A percentile compares a stretch with the other conserved stretches of the same genome.
These are phyloP conservation scores for Scleromitrula shiraiana DNA, from an alignment of 2,329 filamentous ascomycete species.

Conservation along the genomic window DNA sequence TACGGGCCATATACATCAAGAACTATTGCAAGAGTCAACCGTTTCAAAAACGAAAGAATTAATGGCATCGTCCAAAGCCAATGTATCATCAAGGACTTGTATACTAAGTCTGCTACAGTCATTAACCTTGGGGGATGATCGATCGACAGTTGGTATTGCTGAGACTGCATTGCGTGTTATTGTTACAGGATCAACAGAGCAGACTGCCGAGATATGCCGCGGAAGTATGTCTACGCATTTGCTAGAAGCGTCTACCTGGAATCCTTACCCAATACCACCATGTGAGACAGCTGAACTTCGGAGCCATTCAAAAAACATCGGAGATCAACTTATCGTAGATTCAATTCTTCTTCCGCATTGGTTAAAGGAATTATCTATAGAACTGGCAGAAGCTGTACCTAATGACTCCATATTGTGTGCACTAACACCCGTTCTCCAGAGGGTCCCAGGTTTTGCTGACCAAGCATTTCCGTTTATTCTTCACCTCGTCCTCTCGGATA, in stretches of 20 bases:
- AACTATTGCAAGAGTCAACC: slow-evolving; percentile 52
- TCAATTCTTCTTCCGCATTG: slow-evolving; percentile 44
- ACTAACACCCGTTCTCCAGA: slow-evolving; percentile 56
- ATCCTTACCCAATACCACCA: slow-evolving; percentile 44
- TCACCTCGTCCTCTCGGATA: slow-evolving; percentile 69
- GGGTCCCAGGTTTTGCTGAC: slow-evolving; percentile 62
- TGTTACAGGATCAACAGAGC: slow-evolving; percentile 36
- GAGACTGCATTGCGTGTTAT: slow-evolving; percentile 52
- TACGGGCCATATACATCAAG: slow-evolving; percentile 58
- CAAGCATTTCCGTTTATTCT: slow-evolving; percentile 75
- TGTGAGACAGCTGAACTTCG: slow-evolving; percentile 35
- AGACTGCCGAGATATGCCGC: slow-evolving; percentile 43
- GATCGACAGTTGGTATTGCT: slow-evolving; percentile 48
- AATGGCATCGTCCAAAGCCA: slow-evolving; percentile 21
- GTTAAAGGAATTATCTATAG: slow-evolving; percentile 53
- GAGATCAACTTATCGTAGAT: slow-evolving; percentile 10
- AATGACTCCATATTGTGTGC: slow-evolving; percentile 62
- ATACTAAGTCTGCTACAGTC: slow-evolving; percentile 55
- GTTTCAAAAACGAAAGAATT: slow-evolving; percentile 39
- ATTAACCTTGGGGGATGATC: slow-evolving; percentile 51
- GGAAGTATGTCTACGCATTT: slow-evolving; percentile 45
- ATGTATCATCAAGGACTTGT: slow-evolving; percentile 53
- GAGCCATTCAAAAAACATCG: slow-evolving; percentile 6
- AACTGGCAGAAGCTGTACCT: slow-evolving; percentile 50
- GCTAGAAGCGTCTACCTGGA: slow-evolving; percentile 48